Base-by-base conservation (phyloP, 2,329 filamentous ascomycete species). In the Trichoderma sp. region DNA sequence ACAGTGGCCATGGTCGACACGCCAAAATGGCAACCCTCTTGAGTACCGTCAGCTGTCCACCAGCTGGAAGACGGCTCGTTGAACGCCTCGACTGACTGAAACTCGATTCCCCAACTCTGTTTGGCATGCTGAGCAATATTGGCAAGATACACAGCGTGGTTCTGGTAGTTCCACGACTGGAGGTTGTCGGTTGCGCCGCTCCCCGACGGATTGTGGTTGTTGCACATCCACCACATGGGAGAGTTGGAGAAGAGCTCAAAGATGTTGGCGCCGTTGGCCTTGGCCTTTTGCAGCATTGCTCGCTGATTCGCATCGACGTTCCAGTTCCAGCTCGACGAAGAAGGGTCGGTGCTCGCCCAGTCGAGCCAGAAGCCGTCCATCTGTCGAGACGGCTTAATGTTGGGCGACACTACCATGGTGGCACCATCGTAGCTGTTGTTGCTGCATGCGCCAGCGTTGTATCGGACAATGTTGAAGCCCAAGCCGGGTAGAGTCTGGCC, bases 51-150 rank as follows among this genome's bases (percentile, higher is more conserved):
- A 61, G 47, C 43, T 9, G 34, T 48, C 28, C 58, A 39, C 58
- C 58, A 61, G 17, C 30, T 12, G 10, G 58, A 61, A 28, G 47
- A 51, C 9, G 58, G 58, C 21, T 61, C 58, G 19, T 61, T 61
- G 15, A 61, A 61, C 10, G 58, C 58, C 47, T 61, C 58, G 58
- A 61, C 47, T 15, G 58, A 61, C 17, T 61, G 58, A 21, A 61
- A 61, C 21, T 43, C 17, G 24, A 61, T 44, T 2, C 58, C 58
- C 58, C 58, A 61, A 7, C 39, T 61, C 26, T 61, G 58, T 15
- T 51, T 28, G 19, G 58, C 58, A 30, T 61, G 34, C 7, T 61
- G 58, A 12, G 58, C 58, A 61, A 61, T 19, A 7, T 51, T 51
- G 58, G 58, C 58, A 30, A 61, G 58, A 28, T 61, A 61, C 6